A percentile compares a stretch with the other conserved stretches of the same genome.
phyloP scores from a whole-genome alignment of 371 early-diverging fungal species.

The Mortierella sp. region DNA sequence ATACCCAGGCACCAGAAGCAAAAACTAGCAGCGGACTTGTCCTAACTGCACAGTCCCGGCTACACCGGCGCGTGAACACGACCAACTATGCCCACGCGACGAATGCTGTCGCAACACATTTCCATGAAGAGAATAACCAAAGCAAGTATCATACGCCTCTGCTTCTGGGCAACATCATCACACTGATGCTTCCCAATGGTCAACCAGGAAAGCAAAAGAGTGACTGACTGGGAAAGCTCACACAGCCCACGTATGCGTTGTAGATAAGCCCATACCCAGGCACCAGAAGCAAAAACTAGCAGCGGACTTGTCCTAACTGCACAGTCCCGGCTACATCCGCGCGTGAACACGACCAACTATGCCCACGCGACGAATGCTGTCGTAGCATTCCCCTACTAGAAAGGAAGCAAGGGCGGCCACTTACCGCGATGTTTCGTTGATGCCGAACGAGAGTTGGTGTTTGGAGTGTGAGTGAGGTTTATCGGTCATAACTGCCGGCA shows the following conservation, averaged over 20 bases:
- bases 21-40: constrained; percentile 46
- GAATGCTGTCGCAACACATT: constrained; percentile 30
- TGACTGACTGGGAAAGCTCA: constrained; percentile 39
- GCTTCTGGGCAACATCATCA: constrained; percentile 45
- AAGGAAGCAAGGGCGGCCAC: no score
- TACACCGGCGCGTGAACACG: constrained; percentile 40
- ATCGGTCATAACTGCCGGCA: no score
- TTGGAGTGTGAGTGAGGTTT: no score
- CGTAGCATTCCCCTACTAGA: no score
- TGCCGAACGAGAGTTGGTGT: no score
- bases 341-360: constrained; percentile 43
- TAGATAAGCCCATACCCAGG: constrained; percentile 37
- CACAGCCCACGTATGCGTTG: constrained; percentile 45
- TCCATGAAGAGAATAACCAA: constrained; percentile 17
- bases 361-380: constrained; percentile 37
- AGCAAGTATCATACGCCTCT: constrained; percentile 43
- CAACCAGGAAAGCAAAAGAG: constrained; percentile 36
- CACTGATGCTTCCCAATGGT: constrained; percentile 26
- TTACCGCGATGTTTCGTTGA: no score
- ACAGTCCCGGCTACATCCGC: constrained; percentile 41
- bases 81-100: constrained; percentile 41
- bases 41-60: constrained; percentile 44
- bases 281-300: constrained; percentile 39
- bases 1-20: constrained; percentile 37
- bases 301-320: constrained; percentile 46